phyloP scores from a whole-genome alignment of 345 rosid species.

The Camelina hispida region DNA sequence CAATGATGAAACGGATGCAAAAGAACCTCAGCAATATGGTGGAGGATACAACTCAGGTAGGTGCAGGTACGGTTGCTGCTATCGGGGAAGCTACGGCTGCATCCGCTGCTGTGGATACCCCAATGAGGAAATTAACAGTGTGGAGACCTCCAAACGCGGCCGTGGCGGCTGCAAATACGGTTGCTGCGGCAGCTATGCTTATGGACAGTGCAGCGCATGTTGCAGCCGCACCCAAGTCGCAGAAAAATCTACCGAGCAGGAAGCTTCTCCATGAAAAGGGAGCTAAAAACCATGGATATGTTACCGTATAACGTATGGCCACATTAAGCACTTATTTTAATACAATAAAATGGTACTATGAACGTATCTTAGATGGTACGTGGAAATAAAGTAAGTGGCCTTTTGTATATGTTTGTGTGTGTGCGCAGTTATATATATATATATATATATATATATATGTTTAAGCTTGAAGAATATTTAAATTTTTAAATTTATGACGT shows the following conservation, averaged over 20 bases:
- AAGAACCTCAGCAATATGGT: conserved; percentile 14
- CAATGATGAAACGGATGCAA: not conserved
- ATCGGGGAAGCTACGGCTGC: conserved; percentile 5
- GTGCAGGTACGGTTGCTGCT: conserved; percentile 32
- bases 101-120: conserved; percentile 10
- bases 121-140: conserved; percentile 14
- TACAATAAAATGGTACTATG: conserved; percentile 21
- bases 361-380: conserved; percentile 19
- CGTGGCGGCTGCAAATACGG: conserved; percentile 16
- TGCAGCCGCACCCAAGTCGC: conserved; percentile 9
- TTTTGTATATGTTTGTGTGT: conserved; percentile 2
- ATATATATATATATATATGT: not conserved
- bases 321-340: conserved; percentile 3
- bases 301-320: conserved; percentile 21
- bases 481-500: not conserved
- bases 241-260: conserved; percentile 2
- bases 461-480: not conserved
- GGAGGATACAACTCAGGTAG: no score
- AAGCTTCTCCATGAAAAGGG: conserved; percentile 24
- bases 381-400: no score
- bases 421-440: not conserved
- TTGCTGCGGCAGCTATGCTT: conserved; percentile 4
- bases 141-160: conserved; percentile 7
- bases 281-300: not conserved
- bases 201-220: conserved; percentile 11